A percentile compares a stretch with the other conserved stretches of the same genome.
Evolutionary conservation across 345 rosid species (phyloP).

Genomic region (Ricinus communis): DNA sequence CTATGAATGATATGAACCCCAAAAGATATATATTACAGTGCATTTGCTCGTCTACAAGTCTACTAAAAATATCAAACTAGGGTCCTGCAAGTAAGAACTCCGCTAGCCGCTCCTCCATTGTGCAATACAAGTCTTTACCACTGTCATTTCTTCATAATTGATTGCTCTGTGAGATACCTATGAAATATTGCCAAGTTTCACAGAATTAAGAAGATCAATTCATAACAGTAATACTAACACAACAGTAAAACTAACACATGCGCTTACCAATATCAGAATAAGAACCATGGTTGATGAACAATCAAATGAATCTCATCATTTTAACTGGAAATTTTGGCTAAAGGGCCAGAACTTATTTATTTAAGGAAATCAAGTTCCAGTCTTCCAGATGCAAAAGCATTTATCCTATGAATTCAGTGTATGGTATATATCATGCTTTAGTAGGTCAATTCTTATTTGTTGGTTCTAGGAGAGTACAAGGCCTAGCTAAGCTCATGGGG

Average conservation of each 20-base stretch:
- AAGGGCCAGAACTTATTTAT: too few relatives aligned
- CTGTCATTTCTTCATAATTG: conserved; percentile 25
- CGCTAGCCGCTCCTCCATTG: background rate
- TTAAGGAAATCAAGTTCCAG: too few relatives aligned
- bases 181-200: conserved; percentile 15
- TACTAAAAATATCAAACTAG: background rate
- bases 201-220: background rate
- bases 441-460: background rate
- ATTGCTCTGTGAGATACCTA: conserved; percentile 48
- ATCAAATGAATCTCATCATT: background rate
- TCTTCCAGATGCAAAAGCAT: too few relatives aligned
- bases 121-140: background rate
- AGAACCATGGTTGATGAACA: background rate
- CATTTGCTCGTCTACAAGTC: background rate
- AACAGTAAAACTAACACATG: background rate
- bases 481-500: background rate
- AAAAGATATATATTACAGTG: background rate
- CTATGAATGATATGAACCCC: too few relatives aligned
- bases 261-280: background rate
- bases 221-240: too few relatives aligned
- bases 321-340: background rate
- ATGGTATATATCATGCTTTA: too few relatives aligned
- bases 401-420: too few relatives aligned
- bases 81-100: background rate
- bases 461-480: background rate